These are phyloP conservation scores for Actinomortierella wolfii DNA, from an alignment of 371 early-diverging fungal genomes.

Conservation along the genomic window DNA sequence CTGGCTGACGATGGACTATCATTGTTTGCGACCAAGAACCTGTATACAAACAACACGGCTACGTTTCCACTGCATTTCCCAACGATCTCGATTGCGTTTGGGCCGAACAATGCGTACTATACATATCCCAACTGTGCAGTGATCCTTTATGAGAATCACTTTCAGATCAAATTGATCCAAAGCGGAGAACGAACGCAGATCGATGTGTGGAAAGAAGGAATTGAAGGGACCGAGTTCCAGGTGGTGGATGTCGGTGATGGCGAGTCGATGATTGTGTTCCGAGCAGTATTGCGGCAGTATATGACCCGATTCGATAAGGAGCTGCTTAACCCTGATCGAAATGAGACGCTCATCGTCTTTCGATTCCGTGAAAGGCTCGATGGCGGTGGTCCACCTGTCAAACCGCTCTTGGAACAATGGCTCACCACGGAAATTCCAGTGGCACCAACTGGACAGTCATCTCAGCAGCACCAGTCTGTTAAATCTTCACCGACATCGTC, in stretches of 20 bases:
- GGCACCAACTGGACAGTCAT: conserved; percentile 12
- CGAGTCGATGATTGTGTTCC: conserved; percentile 56
- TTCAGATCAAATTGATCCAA: conserved; percentile 56
- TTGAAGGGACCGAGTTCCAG: conserved; percentile 53
- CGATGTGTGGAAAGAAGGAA: conserved; percentile 54
- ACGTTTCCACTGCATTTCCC: conserved; percentile 56
- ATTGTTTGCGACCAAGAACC: conserved; percentile 24
- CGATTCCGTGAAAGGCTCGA: conserved; percentile 63
- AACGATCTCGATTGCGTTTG: conserved; percentile 64
- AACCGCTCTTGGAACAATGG: conserved; percentile 62
- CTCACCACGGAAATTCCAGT: conserved; percentile 46
- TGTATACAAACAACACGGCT: conserved; percentile 42
- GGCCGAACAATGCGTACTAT: conserved; percentile 48
- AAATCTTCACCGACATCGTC: too few species aligned
- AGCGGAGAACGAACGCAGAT: conserved; percentile 53
- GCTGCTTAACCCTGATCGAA: conserved; percentile 49
- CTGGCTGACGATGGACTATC: conserved; percentile 26
- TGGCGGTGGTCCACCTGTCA: conserved; percentile 59
- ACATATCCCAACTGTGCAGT: conserved; percentile 66
- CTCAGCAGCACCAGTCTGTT: too few species aligned
- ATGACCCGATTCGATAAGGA: conserved; percentile 48
- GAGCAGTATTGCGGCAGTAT: conserved; percentile 42
- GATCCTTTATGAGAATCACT: conserved; percentile 53
- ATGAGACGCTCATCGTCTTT: conserved; percentile 50
- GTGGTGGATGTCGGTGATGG: conserved; percentile 48